Evolutionary conservation across 1,139 yeast genomes (phyloP).

Genomic region (Suhomyces coccinellae): DNA sequence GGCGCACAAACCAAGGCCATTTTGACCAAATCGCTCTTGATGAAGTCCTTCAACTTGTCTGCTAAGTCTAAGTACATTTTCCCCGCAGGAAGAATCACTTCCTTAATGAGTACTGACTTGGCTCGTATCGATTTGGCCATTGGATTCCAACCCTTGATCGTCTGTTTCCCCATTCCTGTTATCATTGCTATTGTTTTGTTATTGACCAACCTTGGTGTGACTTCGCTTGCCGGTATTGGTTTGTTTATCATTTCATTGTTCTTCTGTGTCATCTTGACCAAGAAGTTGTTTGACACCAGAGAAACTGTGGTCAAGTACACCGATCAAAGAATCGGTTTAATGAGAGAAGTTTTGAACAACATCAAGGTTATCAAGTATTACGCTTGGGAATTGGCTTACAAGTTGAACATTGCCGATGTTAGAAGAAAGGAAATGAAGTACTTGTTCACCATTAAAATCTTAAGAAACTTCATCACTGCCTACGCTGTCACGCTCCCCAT

Average conservation of each 20-base stretch:
- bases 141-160: slow-evolving; percentile 47
- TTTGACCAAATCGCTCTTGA: slow-evolving; percentile 39
- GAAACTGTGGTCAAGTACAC: slow-evolving; percentile 41
- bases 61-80: slow-evolving; percentile 37
- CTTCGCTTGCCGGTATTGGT: slow-evolving; percentile 47
- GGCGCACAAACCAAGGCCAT: slow-evolving; percentile 49
- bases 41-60: slow-evolving; percentile 42
- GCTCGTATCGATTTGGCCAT: slow-evolving; percentile 48
- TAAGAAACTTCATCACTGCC: slow-evolving; percentile 48
- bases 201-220: slow-evolving; percentile 38
- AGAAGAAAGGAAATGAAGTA: slow-evolving; percentile 43
- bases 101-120: slow-evolving; percentile 48
- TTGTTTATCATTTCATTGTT: slow-evolving; percentile 41
- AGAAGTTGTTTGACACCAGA: slow-evolving; percentile 37
- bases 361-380: slow-evolving; percentile 47
- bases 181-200: slow-evolving; percentile 41
- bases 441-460: slow-evolving; percentile 44
- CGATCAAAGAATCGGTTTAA: slow-evolving; percentile 44
- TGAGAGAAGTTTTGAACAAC: slow-evolving; percentile 46
- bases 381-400: slow-evolving; percentile 52
- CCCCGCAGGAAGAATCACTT: slow-evolving; percentile 43
- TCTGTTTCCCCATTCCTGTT: slow-evolving; percentile 49
- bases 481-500: slow-evolving; percentile 41
- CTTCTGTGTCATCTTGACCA: slow-evolving; percentile 40
- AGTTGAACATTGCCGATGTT: slow-evolving; percentile 33